A percentile compares a stretch with the other conserved stretches of the same genome.
Evolutionary conservation across 257 asterid genomes (phyloP).

Genomic region (Solanum habrochaites): DNA sequence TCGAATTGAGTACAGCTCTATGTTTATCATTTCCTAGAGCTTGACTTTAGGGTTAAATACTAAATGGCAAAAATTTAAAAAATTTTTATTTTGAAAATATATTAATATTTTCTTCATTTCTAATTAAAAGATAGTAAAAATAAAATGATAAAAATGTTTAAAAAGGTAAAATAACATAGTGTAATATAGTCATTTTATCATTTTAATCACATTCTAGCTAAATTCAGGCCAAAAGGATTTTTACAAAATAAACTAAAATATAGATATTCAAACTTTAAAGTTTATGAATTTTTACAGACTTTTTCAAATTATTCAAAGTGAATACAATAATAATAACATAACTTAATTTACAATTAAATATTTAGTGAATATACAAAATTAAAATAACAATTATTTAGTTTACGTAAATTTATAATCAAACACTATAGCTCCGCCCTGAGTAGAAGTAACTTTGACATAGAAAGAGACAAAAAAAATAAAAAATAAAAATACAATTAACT

Average conservation of each 20-base stretch:
- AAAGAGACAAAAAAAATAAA: not conserved
- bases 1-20: constrained; percentile 26
- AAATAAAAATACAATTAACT: not conserved
- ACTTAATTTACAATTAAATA: not conserved
- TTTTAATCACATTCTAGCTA: too few species aligned
- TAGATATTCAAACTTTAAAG: not conserved
- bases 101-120: too few species aligned
- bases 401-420: not conserved
- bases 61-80: too few species aligned
- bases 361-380: not conserved
- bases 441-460: not conserved
- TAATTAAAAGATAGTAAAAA: too few species aligned
- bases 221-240: too few species aligned
- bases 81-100: too few species aligned
- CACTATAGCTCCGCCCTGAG: not conserved
- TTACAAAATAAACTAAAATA: accelerated
- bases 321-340: not conserved
- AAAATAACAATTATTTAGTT: not conserved
- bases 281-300: not conserved
- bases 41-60: too few species aligned
- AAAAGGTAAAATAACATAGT: too few species aligned
- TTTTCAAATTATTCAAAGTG: not conserved
- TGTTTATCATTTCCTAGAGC: constrained; percentile 42
- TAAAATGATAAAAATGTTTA: too few species aligned
- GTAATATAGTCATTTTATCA: too few species aligned